Evolutionary conservation across 805 yeast species (phyloP).

Genomic region (Candida lessepsii): DNA sequence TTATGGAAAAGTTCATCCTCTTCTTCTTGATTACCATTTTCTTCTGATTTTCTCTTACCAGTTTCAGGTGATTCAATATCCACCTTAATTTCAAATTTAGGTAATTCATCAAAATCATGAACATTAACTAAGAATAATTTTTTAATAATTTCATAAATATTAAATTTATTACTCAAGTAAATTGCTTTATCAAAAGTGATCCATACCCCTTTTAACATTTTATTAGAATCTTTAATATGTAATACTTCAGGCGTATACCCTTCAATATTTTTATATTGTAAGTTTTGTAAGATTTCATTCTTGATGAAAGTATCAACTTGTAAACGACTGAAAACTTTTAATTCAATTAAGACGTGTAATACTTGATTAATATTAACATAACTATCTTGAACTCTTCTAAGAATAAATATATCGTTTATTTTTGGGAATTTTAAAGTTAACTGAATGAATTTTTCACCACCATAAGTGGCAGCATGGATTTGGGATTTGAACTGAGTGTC

Average conservation of each 20-base stretch:
- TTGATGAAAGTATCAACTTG: conserved; percentile 31
- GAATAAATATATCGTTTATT: conserved; percentile 18
- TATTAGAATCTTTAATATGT: conserved; percentile 30
- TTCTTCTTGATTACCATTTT: conserved; percentile 8
- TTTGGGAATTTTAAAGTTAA: conserved; percentile 14
- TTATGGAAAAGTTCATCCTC: conserved; percentile 1
- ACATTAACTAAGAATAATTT: conserved; percentile 42
- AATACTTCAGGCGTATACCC: conserved; percentile 21
- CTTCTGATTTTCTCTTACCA: conserved; percentile 3
- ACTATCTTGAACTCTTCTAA: conserved; percentile 44
- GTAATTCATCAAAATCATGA: conserved; percentile 41
- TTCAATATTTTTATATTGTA: conserved; percentile 26
- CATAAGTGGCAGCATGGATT: conserved; percentile 29
- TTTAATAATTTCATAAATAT: conserved; percentile 37
- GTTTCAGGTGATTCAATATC: not conserved
- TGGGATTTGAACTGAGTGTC: conserved; percentile 19
- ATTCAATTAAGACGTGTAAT: conserved; percentile 30
- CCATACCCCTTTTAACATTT: conserved; percentile 38
- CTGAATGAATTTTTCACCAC: conserved; percentile 39
- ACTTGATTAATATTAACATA: conserved; percentile 39
- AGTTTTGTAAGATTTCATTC: conserved; percentile 33
- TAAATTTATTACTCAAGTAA: conserved; percentile 35
- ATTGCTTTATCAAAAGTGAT: conserved; percentile 45
- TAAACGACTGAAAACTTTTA: conserved; percentile 23
- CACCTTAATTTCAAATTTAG: conserved; percentile 16